A percentile compares a stretch with the other conserved stretches of the same genome.
phyloP scores from a whole-genome alignment of 2,329 filamentous ascomycete species.

The Ophiostoma ulmi region DNA sequence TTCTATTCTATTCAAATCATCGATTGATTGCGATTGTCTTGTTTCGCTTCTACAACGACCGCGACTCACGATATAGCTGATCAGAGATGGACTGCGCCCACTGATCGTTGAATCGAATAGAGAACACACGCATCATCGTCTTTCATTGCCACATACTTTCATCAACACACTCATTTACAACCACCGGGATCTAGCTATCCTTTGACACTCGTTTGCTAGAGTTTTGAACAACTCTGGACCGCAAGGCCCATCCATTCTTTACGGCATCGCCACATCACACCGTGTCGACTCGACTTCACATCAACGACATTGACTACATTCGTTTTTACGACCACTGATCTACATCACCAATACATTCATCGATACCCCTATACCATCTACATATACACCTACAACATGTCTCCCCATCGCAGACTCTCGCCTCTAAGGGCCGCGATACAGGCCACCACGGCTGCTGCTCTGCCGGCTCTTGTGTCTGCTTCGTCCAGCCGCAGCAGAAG shows the following conservation, averaged over 20 bases:
- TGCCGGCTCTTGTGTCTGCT: not conserved
- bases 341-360: not conserved
- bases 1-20: not conserved
- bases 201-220: conserved; percentile 1
- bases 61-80: conserved; percentile 23
- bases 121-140: not conserved
- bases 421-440: conserved; percentile 45
- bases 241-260: conserved; percentile 4
- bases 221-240: conserved; percentile 2
- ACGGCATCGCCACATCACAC: conserved; percentile 3
- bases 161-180: conserved; percentile 8
- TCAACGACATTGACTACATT: not conserved
- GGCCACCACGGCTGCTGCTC: conserved; percentile 20
- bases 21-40: not conserved
- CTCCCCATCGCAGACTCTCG: conserved; percentile 41
- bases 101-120: conserved; percentile 22
- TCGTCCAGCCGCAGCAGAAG: conserved; percentile 23
- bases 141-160: not conserved
- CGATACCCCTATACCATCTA: not conserved
- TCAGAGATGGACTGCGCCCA: conserved; percentile 29
- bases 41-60: conserved; percentile 15
- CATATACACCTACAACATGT: conserved; percentile 1
- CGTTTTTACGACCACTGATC: conserved; percentile 5
- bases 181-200: not conserved
- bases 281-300: not conserved